Evolutionary conservation across 352 stramenopile genomes (phyloP), one percentile per base, ranked within the genome.

Genomic region (Phytophthora europaea): DNA sequence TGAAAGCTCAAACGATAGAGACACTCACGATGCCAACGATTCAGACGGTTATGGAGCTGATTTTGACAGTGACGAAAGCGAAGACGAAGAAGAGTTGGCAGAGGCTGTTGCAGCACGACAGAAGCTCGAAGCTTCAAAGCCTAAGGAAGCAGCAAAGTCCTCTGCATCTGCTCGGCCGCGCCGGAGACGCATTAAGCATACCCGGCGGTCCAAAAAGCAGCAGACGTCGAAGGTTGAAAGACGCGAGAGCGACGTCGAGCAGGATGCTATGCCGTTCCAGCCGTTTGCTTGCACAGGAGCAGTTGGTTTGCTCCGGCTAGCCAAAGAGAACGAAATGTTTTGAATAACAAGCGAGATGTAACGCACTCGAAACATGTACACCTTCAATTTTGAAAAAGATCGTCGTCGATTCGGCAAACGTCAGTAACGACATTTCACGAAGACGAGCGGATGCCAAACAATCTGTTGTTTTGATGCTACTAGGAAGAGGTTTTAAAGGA

Each of bases 301-400:
- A 3, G 70, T 95, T 51, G 70, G 72, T 12, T 52, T 92, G 31
- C 78, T 95, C 33, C 83, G 83, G 18, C 70, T 81, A 51, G 86
- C 87, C 7, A 95, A 95, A 67, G 87, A 93, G 54, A 91, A 91
- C 47, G 85, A 93, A 81, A 74, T 87, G 57, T 92, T 92, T 77
- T 92, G 74, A 90, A 74, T 61, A 67, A 58, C 26, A 61, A 67
- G 36, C 18, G 18, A 60, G 7, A 28, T 59, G 43, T 56, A 71
- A 34, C 52, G 33, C 22, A 53, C 57, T 28, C 8, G 40, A 51
- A 63, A 31, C 48, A 31, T 26, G 48, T 54, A 54, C 18, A 50
- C 15, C 43, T 50, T 50, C 43, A 50, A 50, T 50, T 50, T 50
- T 50, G 43, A 50, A 23, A 6, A 45, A 45, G 26, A 45, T 45